Conservation (phyloP, 495 filamentous ascomycete genomes). For the Annulohypoxylon stygium region DNA sequence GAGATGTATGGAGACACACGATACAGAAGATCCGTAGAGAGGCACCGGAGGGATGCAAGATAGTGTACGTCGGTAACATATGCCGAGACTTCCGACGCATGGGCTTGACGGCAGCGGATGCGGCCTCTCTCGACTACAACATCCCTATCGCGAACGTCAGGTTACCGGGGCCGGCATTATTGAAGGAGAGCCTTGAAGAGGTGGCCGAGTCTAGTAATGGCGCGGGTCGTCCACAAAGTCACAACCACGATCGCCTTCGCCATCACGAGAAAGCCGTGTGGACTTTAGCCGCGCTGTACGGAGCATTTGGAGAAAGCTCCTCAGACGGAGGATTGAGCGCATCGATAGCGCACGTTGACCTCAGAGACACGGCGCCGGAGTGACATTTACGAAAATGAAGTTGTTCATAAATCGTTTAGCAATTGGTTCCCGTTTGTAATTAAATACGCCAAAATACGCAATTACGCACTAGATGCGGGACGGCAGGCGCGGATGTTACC, state of each 20-base stretch:
- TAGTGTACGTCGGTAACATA: slow-evolving; percentile 14
- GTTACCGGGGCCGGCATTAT: neutral
- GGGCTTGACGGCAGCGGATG: neutral
- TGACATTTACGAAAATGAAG: too few species aligned
- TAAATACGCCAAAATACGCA: neutral
- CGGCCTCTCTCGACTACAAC: too few species aligned
- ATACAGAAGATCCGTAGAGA: neutral
- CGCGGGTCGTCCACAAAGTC: too few species aligned
- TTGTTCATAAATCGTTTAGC: too few species aligned
- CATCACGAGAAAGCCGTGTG: slow-evolving; percentile 11
- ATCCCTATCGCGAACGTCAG: too few species aligned
- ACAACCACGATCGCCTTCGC: too few species aligned
- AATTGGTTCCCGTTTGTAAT: neutral
- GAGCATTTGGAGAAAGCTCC: neutral
- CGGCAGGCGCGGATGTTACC: too few species aligned
- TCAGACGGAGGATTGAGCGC: too few species aligned
- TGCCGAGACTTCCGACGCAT: slow-evolving; percentile 16
- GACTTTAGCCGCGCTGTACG: slow-evolving; percentile 9
- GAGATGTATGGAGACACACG: neutral
- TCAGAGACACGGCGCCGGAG: too few species aligned
- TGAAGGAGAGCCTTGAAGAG: too few species aligned
- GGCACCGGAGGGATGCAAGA: neutral
- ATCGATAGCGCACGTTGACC: too few species aligned
- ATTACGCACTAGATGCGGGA: neutral
- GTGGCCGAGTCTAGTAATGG: too few species aligned